Evolutionary conservation across 805 yeast genomes (phyloP), one percentile per base, ranked within the genome.

Genomic region (Wickerhamomyces ciferrii): DNA sequence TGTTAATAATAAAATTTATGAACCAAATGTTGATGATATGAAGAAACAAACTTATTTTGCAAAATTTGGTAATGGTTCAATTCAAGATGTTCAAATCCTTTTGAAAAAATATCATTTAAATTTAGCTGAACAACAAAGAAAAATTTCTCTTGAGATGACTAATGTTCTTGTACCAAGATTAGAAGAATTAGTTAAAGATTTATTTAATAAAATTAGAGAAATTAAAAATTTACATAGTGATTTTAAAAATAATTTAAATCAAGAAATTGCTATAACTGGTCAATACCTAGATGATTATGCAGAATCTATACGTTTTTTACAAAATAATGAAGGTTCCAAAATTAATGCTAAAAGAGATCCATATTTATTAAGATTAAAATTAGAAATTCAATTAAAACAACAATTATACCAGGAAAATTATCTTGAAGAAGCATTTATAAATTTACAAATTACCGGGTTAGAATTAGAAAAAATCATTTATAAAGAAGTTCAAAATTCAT

Each of bases 381-480:
- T 92, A 51, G 96, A 91, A 56, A 72, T 81, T 54, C 92, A 85
- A 65, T 76, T 94, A 56, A 83, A 78, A 53, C 77, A 76, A 53
- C 96, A 89, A 63, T 66, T 92, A 43, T 75, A 76, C 20, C 96
- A 89, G 64, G 97, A 92, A 63, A 85, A 84, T 67, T 85, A 83
- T 59, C 70, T 92, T 42, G 88, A 89, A 59, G 96, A 90, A 60
- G 96, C 97, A 0, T 91, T 79, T 62, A 74, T 83, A 53, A 91
- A 92, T 63, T 75, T 91, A 54, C 96, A 92, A 69, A 78, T 79
- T 36, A 84, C 96, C 1, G 96, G 96, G 37, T 79, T 83, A 46
- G 94, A 89, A 62, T 74, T 94, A 50, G 99, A 86, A 61, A 81
- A 85, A 56, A 91, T 88, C 48, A 90, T 94, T 13, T 88, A 82